Conservation (phyloP, 129 eudicot genomes). For the Flaveria linearis region DNA sequence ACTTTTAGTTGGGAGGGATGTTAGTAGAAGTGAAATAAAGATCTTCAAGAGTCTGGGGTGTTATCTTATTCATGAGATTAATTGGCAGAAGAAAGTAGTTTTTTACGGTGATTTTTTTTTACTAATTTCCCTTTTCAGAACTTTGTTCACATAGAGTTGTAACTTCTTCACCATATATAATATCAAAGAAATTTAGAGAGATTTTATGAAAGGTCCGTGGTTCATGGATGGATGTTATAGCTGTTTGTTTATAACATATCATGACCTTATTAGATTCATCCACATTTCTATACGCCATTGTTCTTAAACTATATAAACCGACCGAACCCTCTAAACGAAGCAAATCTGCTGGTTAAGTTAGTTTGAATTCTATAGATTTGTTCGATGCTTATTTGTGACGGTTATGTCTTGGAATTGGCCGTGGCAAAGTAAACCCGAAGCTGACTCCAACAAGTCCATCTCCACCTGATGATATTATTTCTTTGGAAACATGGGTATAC, state of each 20-base stretch:
- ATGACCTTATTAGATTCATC: not conserved
- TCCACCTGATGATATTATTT: too few relatives aligned
- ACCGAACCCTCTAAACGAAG: not conserved
- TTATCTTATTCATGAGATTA: slow-evolving; percentile 36
- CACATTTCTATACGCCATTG: not conserved
- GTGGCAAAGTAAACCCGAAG: too few relatives aligned
- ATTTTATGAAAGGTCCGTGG: not conserved
- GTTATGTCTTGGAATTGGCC: too few relatives aligned
- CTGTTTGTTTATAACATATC: not conserved
- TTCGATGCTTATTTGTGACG: too few relatives aligned
- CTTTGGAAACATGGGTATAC: too few relatives aligned
- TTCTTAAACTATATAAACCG: not conserved
- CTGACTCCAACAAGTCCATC: too few relatives aligned
- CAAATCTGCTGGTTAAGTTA: too few relatives aligned
- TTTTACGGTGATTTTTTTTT: slow-evolving; percentile 43
- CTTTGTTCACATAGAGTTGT: slow-evolving; percentile 44
- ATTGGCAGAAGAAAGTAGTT: slow-evolving; percentile 36
- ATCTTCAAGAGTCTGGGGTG: slow-evolving; percentile 19
- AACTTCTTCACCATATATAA: slow-evolving; percentile 38
- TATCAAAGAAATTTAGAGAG: slow-evolving; percentile 34
- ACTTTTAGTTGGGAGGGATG: slow-evolving; percentile 43
- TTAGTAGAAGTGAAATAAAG: slow-evolving; percentile 33
- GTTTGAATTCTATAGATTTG: too few relatives aligned
- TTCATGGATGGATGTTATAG: not conserved
- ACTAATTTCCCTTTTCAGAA: slow-evolving; percentile 32